Percentiles rank a stretch among this genome's conserved stretches.
Evolutionary conservation across 1,284 basidiomycete genomes (phyloP).

Genomic region (Pseudozyma thailandica): DNA sequence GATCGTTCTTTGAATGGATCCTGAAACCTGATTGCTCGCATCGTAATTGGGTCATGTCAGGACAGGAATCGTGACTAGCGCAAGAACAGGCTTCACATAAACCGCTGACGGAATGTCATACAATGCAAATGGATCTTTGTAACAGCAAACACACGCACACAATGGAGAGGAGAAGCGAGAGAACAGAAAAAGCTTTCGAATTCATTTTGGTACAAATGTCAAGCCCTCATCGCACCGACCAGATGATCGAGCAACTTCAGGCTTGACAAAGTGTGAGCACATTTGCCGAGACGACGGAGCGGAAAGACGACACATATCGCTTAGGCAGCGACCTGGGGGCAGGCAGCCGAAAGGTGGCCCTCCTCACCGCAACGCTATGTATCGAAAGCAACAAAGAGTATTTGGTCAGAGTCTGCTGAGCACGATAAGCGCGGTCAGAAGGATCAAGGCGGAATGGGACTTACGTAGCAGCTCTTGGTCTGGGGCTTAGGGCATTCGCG

Average conservation of each 20-base stretch:
- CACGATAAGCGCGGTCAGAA: not conserved
- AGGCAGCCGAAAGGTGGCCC: constrained; percentile 49
- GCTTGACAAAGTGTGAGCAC: not conserved
- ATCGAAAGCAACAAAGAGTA: not conserved
- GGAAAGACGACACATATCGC: not conserved
- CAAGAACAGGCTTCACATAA: too few relatives aligned
- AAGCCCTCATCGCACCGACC: not conserved
- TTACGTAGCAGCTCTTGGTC: constrained; percentile 62
- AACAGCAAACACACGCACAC: not conserved
- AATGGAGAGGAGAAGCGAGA: not conserved
- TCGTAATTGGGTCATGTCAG: too few relatives aligned
- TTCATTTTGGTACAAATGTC: not conserved
- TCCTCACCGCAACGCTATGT: constrained; percentile 43
- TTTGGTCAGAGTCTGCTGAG: not conserved
- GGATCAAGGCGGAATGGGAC: not conserved
- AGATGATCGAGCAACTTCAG: not conserved
- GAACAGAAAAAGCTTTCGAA: not conserved
- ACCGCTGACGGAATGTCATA: too few relatives aligned
- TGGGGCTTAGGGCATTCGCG: constrained; percentile 62
- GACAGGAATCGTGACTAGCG: too few relatives aligned
- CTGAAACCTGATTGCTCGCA: too few relatives aligned
- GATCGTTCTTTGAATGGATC: too few relatives aligned
- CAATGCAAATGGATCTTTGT: too few relatives aligned
- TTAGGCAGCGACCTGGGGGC: constrained; percentile 44
- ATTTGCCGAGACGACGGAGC: not conserved